Conservation (phyloP, 805 yeast genomes). For the Metahyphopichia silvanorum region DNA sequence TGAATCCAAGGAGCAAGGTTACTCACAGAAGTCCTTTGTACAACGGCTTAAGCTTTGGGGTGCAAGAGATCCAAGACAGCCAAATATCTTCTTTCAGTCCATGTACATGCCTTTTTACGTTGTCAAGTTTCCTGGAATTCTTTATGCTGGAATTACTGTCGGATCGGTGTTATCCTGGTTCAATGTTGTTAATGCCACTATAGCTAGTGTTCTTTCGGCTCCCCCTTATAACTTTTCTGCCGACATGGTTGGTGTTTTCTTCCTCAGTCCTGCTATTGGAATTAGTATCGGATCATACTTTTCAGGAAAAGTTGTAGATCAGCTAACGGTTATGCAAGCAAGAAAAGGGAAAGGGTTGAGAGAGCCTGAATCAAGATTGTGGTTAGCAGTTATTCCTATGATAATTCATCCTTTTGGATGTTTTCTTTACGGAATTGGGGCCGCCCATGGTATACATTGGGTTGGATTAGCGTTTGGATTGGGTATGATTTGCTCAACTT, state of each 20-base stretch:
- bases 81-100: conserved; percentile 8
- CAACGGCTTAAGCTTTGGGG: conserved; percentile 12
- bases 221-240: conserved; percentile 5
- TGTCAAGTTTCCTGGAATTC: conserved; percentile 13
- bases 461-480: conserved; percentile 22
- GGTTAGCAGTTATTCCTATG: conserved; percentile 10
- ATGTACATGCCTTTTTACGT: conserved; percentile 15
- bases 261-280: conserved; percentile 9
- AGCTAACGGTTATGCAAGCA: conserved; percentile 7
- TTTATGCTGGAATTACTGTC: conserved; percentile 18
- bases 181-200: conserved; percentile 20
- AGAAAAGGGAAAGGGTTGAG: conserved; percentile 10
- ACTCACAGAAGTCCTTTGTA: conserved; percentile 5
- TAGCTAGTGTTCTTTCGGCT: conserved; percentile 14
- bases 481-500: conserved; percentile 17
- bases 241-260: conserved; percentile 9
- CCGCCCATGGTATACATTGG: conserved; percentile 19
- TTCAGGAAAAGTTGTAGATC: conserved; percentile 12
- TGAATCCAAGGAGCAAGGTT: no score
- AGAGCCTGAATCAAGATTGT: conserved; percentile 11
- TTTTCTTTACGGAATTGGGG: conserved; percentile 22
- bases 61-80: conserved; percentile 7
- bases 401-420: conserved; percentile 11
- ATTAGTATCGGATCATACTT: conserved; percentile 9
- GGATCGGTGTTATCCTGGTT: conserved; percentile 19